Percentiles rank a stretch among this genome's conserved stretches.
phyloP scores from a whole-genome alignment of 148 eudicot species.

The Persicaria tinctoria region DNA sequence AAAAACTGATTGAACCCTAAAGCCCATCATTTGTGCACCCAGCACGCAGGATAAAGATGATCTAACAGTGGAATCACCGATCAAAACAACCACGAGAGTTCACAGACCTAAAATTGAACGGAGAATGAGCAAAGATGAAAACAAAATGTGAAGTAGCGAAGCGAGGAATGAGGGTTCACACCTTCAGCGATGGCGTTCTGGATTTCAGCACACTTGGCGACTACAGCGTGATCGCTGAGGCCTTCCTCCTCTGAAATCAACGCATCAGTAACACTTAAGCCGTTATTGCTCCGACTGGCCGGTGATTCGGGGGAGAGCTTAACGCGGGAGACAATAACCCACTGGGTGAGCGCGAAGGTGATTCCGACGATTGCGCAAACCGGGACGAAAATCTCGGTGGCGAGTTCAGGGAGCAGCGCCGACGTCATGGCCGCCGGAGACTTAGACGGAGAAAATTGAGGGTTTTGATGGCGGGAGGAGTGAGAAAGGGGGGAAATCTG shows the following conservation, averaged over 20 bases:
- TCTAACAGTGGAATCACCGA: neutral
- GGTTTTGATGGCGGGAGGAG: neutral
- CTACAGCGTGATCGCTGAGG: slow-evolving; percentile 43
- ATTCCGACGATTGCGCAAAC: slow-evolving; percentile 72
- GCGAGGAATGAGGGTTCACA: neutral
- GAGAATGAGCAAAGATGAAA: neutral
- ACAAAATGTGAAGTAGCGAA: neutral
- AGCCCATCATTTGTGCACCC: neutral
- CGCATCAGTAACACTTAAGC: slow-evolving; percentile 32
- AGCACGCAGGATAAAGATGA: neutral
- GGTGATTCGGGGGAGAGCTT: slow-evolving; percentile 29
- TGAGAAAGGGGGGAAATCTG: neutral
- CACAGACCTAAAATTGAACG: neutral
- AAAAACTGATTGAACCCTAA: neutral
- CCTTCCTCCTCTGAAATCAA: slow-evolving; percentile 90
- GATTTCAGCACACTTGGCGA: slow-evolving; percentile 76
- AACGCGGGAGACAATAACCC: slow-evolving; percentile 63
- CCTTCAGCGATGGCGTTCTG: slow-evolving; percentile 88
- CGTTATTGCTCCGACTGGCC: slow-evolving; percentile 18
- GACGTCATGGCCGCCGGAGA: slow-evolving; percentile 31
- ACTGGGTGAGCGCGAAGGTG: slow-evolving; percentile 61
- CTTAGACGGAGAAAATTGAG: neutral
- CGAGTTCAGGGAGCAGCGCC: slow-evolving; percentile 60
- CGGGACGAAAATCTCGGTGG: slow-evolving; percentile 64
- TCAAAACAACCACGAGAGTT: neutral